phyloP scores from a whole-genome alignment of 2,329 filamentous ascomycete species.

The Exserohilum turcica region DNA sequence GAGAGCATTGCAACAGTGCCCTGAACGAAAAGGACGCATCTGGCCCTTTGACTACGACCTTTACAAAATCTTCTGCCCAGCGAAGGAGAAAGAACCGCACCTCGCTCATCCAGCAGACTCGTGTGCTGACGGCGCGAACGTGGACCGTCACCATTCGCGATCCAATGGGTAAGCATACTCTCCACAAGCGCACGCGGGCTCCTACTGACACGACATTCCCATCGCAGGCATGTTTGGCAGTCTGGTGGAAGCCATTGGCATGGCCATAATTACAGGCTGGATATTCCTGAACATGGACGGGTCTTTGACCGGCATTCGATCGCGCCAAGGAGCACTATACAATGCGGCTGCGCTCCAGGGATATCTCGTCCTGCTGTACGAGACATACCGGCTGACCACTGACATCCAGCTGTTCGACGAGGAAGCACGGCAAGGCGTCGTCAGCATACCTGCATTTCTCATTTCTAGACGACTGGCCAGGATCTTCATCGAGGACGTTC shows the following conservation, averaged over 20 bases:
- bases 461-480: constrained; percentile 71
- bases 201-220: background rate
- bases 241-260: constrained; percentile 69
- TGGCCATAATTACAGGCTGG: constrained; percentile 75
- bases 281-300: constrained; percentile 70
- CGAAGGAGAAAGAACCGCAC: constrained; percentile 52
- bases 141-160: constrained; percentile 76
- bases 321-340: constrained; percentile 73
- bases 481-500: constrained; percentile 72
- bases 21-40: constrained; percentile 20
- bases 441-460: constrained; percentile 71
- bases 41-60: background rate
- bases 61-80: constrained; percentile 12
- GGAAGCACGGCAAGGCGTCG: constrained; percentile 74
- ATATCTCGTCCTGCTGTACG: constrained; percentile 76
- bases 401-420: constrained; percentile 79
- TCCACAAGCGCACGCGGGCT: background rate
- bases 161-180: constrained; percentile 62
- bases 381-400: constrained; percentile 74
- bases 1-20: constrained; percentile 24
- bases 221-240: constrained; percentile 63
- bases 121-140: constrained; percentile 70
- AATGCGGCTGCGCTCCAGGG: constrained; percentile 73
- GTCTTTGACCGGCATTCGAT: constrained; percentile 73
- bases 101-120: constrained; percentile 65